These are phyloP conservation scores for Rhodotorula paludigena DNA, from an alignment of 768 basidiomycete genomes.

Conservation along the genomic window DNA sequence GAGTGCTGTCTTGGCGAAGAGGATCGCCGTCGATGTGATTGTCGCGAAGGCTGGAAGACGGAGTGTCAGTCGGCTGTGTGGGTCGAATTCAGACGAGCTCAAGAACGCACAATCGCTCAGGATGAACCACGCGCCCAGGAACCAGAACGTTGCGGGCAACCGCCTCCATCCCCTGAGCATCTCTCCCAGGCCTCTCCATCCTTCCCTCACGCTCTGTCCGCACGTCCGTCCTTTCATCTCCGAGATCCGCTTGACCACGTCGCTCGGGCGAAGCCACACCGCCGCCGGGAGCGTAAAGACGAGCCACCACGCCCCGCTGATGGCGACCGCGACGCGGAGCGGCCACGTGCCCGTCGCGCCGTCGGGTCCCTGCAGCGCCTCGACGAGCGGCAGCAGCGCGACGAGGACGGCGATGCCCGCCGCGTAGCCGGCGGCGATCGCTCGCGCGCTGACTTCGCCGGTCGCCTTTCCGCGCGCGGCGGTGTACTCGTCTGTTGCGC, in stretches of 20 bases:
- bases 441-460: conserved; percentile 43
- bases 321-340: conserved; percentile 72
- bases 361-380: conserved; percentile 45
- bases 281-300: conserved; percentile 63
- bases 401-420: conserved; percentile 72
- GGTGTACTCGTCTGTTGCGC: conserved; percentile 36
- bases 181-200: conserved; percentile 69
- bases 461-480: neutral
- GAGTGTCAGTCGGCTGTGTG: too few relatives aligned
- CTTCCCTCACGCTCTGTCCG: conserved; percentile 56
- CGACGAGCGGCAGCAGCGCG: conserved; percentile 66
- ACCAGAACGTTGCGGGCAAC: conserved; percentile 77
- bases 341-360: conserved; percentile 57
- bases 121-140: conserved; percentile 88
- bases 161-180: conserved; percentile 74
- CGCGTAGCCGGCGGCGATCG: conserved; percentile 38
- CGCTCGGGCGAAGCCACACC: conserved; percentile 17
- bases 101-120: conserved; percentile 70
- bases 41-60: conserved; percentile 76
- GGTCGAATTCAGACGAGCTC: neutral
- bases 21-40: conserved; percentile 80
- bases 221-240: neutral
- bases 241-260: neutral
- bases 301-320: conserved; percentile 86
- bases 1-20: conserved; percentile 85